A percentile compares a stretch with the other conserved stretches of the same genome.
These are phyloP conservation scores for Paxillus ammoniavirescens DNA, from an alignment of 768 basidiomycete species.

Conservation along the genomic window DNA sequence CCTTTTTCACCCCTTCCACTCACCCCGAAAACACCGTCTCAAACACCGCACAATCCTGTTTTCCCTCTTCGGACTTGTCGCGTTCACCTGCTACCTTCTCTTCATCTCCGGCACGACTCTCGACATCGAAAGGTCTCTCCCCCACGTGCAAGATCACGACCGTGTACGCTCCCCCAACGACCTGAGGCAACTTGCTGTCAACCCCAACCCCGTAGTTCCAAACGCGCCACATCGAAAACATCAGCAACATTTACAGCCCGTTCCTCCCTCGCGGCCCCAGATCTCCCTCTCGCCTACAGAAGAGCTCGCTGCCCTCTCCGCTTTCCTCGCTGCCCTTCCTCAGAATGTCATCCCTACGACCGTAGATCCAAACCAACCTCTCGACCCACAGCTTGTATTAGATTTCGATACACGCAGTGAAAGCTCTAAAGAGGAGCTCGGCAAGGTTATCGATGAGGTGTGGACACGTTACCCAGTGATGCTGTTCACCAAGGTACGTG, in stretches of 20 bases:
- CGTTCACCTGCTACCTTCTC: conserved; percentile 55
- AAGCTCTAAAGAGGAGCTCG: conserved; percentile 59
- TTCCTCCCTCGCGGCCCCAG: conserved; percentile 32
- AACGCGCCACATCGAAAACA: conserved; percentile 20
- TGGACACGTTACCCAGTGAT: conserved; percentile 77
- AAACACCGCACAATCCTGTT: conserved; percentile 55
- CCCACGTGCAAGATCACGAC: conserved; percentile 13
- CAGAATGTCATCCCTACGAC: conserved; percentile 70
- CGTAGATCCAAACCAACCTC: conserved; percentile 60
- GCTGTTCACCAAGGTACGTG: conserved; percentile 65
- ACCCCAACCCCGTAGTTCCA: conserved; percentile 22
- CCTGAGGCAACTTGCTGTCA: conserved; percentile 29
- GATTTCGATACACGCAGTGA: conserved; percentile 78
- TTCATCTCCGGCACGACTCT: conserved; percentile 46
- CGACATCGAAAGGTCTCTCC: conserved; percentile 34
- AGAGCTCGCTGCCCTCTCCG: conserved; percentile 73
- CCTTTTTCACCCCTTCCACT: conserved; percentile 20
- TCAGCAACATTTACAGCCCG: conserved; percentile 6
- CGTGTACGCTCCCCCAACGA: not conserved
- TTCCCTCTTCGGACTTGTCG: conserved; percentile 50
- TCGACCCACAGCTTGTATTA: conserved; percentile 79
- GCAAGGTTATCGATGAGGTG: conserved; percentile 56
- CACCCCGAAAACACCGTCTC: conserved; percentile 33
- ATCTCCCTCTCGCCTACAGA: conserved; percentile 50
- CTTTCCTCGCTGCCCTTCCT: conserved; percentile 70